Conservation (phyloP, 768 basidiomycete genomes). For the Collybia sordida region DNA sequence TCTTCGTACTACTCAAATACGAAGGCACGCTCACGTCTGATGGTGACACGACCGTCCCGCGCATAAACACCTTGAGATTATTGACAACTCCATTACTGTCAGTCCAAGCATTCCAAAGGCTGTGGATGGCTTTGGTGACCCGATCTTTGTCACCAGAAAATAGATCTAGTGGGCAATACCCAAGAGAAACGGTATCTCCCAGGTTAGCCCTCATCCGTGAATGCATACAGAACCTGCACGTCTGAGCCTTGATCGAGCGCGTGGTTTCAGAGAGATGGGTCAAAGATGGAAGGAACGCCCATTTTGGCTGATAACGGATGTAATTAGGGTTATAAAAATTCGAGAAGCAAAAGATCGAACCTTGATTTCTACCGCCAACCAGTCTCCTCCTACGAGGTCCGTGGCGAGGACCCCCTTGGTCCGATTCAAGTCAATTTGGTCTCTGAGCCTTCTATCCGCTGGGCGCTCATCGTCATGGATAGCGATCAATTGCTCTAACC, state of each 20-base stretch:
- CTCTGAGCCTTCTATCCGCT: constrained; percentile 47
- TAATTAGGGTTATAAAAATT: too few species aligned
- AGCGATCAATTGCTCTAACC: constrained; percentile 57
- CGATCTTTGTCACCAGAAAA: constrained; percentile 72
- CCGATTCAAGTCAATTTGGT: constrained; percentile 55
- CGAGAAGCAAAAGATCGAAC: constrained; percentile 35
- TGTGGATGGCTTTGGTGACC: constrained; percentile 59
- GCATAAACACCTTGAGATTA: constrained; percentile 79
- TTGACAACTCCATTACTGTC: constrained; percentile 65
- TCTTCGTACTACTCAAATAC: not conserved
- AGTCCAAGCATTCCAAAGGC: constrained; percentile 75
- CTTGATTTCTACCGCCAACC: constrained; percentile 89
- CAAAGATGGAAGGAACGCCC: constrained; percentile 84
- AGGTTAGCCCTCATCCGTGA: constrained; percentile 46
- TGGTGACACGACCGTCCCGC: constrained; percentile 60
- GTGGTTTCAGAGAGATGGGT: constrained; percentile 61
- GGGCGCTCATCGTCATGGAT: constrained; percentile 56
- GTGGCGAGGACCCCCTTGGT: constrained; percentile 72
- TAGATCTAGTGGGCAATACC: constrained; percentile 90
- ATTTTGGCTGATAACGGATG: constrained; percentile 74
- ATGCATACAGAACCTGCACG: constrained; percentile 94
- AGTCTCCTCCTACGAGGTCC: constrained; percentile 68
- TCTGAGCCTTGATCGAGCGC: constrained; percentile 56
- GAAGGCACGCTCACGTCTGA: constrained; percentile 45
- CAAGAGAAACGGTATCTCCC: constrained; percentile 35